Evolutionary conservation across 106 monocot species (phyloP), one percentile per base, ranked within the genome.

Genomic region (Allium cepa): DNA sequence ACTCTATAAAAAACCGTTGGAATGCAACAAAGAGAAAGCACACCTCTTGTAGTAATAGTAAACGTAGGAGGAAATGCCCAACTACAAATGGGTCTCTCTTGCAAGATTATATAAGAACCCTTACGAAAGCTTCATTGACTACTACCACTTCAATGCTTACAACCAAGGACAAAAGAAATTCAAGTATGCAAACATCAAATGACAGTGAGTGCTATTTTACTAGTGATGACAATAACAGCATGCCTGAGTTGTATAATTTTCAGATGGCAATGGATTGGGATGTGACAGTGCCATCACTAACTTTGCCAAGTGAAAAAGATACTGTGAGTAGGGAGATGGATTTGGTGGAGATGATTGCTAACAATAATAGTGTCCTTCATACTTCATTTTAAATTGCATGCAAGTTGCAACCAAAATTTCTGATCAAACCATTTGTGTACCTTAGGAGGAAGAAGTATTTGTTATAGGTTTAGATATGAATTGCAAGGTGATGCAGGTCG

Each of bases 1-100:
- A 95, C 78, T 85, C 88, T n/a, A 85, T 95, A 61, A 91, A 94
- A 74, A 94, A 95, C 81, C 94, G 87, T 59, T 95, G 94, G 94
- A 95, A 95, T 61, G 88, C 94, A 27, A 95, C 91, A 68, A 91
- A 85, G 81, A 71, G 94, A 18, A 66, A 81, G 48, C 88, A 83
- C 50, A 79, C 81, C 77, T 59, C 84, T 49, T 36, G 3, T 36
- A 36, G 36, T 36, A 36, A 36, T 36, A 36, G 5, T 36, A 36
- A 36, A 5, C 79, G 87, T 11, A 57, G 81, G 59, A 57, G 73
- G n/a, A 55, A 56, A 56, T 82, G 79, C 53, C 71, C 26, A 66
- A 59, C 73, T 45, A 84, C 71, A 67, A 61, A 76, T 58, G 45
- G 56, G n/a, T 66, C 83, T n/a, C 82, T 93, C 63, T 79, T 93